Conservation (phyloP, 345 rosid genomes). For the Dipteronia dyeriana region DNA sequence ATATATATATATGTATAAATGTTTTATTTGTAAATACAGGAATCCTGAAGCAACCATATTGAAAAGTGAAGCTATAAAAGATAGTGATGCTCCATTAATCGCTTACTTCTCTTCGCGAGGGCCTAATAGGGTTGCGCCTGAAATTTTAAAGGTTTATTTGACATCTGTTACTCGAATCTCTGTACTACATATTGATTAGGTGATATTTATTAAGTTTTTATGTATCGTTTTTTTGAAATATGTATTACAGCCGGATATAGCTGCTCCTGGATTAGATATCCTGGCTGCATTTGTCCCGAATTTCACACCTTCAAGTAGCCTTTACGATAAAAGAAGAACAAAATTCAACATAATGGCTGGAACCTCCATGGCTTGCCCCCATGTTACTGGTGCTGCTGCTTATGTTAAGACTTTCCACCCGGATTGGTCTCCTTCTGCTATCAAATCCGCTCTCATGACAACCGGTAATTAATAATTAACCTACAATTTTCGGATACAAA, state of each 20-base stretch:
- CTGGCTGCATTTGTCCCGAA: constrained; percentile 39
- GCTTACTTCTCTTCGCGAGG: not conserved
- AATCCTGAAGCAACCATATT: not conserved
- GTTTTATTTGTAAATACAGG: not conserved
- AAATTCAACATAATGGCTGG: constrained; percentile 31
- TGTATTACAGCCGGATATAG: constrained; percentile 44
- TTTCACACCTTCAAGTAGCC: constrained; percentile 13
- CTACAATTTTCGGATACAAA: no score
- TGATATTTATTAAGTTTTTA: not conserved
- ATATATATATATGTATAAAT: no score
- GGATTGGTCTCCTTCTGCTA: constrained; percentile 44
- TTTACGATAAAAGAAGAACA: constrained; percentile 15
- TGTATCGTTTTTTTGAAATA: no score
- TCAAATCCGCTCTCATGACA: constrained; percentile 48
- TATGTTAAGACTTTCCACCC: constrained; percentile 42
- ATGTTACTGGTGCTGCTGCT: constrained; percentile 41
- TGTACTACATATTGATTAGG: not conserved
- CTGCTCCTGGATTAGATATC: constrained; percentile 43
- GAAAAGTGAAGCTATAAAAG: not conserved
- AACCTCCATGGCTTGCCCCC: constrained; percentile 58
- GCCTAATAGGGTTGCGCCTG: not conserved
- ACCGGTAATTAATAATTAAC: constrained; percentile 23
- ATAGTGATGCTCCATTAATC: not conserved
- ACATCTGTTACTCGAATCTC: not conserved
- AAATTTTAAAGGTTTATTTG: not conserved